Evolutionary conservation across 352 stramenopile species (phyloP).

Genomic region (Aphanomyces euteiches): DNA sequence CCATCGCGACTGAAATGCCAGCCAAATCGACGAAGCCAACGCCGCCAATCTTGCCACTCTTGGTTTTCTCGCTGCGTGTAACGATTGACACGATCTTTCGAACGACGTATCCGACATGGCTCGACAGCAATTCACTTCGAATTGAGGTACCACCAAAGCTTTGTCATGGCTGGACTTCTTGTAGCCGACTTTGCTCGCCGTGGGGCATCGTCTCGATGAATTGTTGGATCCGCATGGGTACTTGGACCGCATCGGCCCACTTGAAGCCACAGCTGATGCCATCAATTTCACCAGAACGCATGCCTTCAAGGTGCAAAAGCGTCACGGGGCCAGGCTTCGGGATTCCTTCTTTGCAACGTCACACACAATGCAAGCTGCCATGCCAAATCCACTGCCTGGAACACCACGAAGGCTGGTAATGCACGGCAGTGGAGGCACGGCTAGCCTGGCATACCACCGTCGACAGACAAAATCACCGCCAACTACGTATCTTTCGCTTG

Average conservation of each 20-base stretch:
- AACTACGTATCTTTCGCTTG: background rate
- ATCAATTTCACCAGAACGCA: slow-evolving; percentile 29
- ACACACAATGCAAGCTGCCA: background rate
- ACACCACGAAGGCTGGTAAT: slow-evolving; percentile 7
- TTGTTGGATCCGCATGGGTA: slow-evolving; percentile 19
- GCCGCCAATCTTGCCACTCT: slow-evolving; percentile 40
- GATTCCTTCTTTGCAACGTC: slow-evolving; percentile 23
- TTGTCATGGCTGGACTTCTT: background rate
- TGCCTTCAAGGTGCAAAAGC: slow-evolving; percentile 25
- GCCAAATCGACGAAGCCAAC: slow-evolving; percentile 6
- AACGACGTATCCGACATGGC: slow-evolving; percentile 58
- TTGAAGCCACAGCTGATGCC: slow-evolving; percentile 24
- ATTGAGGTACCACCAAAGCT: slow-evolving; percentile 14
- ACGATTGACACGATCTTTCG: slow-evolving; percentile 59
- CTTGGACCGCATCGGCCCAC: slow-evolving; percentile 13
- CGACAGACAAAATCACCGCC: background rate
- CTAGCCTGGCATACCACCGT: too few relatives aligned
- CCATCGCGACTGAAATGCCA: background rate
- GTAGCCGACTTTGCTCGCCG: slow-evolving; percentile 19
- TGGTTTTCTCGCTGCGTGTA: slow-evolving; percentile 58
- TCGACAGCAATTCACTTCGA: slow-evolving; percentile 29
- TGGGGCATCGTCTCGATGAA: slow-evolving; percentile 8
- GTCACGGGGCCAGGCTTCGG: background rate
- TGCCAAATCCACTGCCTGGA: slow-evolving; percentile 16
- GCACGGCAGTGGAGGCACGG: slow-evolving; percentile 6